These are phyloP conservation scores for Singerocomus rubriflavus DNA, from an alignment of 1,284 basidiomycete genomes.

Conservation along the genomic window DNA sequence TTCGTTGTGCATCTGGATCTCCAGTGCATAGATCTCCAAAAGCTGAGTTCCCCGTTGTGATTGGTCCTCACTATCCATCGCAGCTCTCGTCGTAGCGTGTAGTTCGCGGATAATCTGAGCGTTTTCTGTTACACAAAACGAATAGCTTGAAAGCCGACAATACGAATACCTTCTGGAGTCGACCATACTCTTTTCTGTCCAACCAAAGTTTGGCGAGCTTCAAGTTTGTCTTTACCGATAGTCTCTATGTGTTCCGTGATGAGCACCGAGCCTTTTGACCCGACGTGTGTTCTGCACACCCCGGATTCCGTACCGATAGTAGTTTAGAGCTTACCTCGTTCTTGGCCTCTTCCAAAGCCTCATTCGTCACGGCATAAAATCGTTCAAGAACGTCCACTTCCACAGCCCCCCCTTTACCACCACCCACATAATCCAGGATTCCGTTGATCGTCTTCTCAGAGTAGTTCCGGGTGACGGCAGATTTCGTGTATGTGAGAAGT, in stretches of 20 bases:
- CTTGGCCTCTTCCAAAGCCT: conserved; percentile 87
- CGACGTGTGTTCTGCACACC: background rate
- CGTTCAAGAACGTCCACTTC: conserved; percentile 88
- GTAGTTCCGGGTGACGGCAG: conserved; percentile 87
- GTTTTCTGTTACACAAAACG: background rate
- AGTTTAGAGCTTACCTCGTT: conserved; percentile 73
- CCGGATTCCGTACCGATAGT: background rate
- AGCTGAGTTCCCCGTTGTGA: conserved; percentile 88
- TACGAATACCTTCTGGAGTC: conserved; percentile 70
- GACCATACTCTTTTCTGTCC: conserved; percentile 87
- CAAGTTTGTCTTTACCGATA: conserved; percentile 94
- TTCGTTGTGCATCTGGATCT: conserved; percentile 99
- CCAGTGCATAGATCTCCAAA: conserved; percentile 97
- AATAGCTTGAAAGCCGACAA: background rate
- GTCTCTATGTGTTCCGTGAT: conserved; percentile 50
- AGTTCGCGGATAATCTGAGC: conserved; percentile 69
- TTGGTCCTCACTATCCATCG: conserved; percentile 74
- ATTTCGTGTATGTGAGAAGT: conserved; percentile 90
- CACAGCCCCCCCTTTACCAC: conserved; percentile 79
- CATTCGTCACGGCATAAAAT: conserved; percentile 94
- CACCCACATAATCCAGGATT: conserved; percentile 97
- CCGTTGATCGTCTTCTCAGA: conserved; percentile 99
- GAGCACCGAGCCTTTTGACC: background rate
- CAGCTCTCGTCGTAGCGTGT: conserved; percentile 60
- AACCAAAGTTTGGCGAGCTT: conserved; percentile 98